These are phyloP conservation scores for Ormosia emarginata DNA, from an alignment of 306 rosid genomes.

Conservation along the genomic window DNA sequence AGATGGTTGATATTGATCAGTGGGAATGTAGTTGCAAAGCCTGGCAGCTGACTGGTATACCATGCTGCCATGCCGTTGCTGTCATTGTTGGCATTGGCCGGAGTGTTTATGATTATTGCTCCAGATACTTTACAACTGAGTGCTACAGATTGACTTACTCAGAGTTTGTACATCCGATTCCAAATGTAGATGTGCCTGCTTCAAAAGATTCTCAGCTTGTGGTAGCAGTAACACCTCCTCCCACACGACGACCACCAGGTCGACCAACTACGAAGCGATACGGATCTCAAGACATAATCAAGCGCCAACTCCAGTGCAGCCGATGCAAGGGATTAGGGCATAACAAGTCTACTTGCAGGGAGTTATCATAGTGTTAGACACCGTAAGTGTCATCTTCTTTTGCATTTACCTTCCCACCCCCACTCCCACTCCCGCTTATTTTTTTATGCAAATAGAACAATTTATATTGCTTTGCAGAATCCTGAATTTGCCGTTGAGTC, in stretches of 20 bases:
- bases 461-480: not conserved
- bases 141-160: conserved; percentile 82
- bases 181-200: conserved; percentile 38
- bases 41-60: conserved; percentile 83
- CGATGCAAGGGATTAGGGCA: conserved; percentile 94
- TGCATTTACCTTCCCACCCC: not conserved
- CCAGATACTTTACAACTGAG: conserved; percentile 74
- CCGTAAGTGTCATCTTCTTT: conserved; percentile 36
- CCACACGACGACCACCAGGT: conserved; percentile 92
- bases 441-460: not conserved
- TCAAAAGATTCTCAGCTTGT: conserved; percentile 45
- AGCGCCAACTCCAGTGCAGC: conserved; percentile 95
- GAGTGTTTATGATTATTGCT: conserved; percentile 79
- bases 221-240: conserved; percentile 87
- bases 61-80: conserved; percentile 86
- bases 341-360: conserved; percentile 95
- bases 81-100: conserved; percentile 58
- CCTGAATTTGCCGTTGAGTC: not conserved
- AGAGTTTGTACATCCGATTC: conserved; percentile 59
- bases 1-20: conserved; percentile 69
- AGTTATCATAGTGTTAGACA: conserved; percentile 30
- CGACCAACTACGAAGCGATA: conserved; percentile 75
- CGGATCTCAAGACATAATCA: conserved; percentile 60
- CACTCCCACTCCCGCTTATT: not conserved
- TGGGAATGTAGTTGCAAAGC: conserved; percentile 93